These are phyloP conservation scores for Flaveria floridana DNA, from an alignment of 140 eudicot species.

Conservation along the genomic window DNA sequence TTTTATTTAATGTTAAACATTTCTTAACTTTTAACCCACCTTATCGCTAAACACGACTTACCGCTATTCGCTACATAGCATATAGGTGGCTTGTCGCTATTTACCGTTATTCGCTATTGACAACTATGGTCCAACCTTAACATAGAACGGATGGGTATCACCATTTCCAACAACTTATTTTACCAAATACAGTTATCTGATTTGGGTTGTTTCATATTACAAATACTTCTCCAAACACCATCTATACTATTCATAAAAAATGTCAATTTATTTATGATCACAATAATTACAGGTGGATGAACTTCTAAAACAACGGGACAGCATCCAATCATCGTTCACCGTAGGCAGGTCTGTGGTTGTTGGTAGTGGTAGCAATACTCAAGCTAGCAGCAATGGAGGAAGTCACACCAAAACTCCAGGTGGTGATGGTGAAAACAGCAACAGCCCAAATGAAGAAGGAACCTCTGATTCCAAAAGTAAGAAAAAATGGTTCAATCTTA, in stretches of 20 bases:
- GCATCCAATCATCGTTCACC: conserved; percentile 77
- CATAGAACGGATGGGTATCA: too few relatives aligned
- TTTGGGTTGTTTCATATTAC: too few relatives aligned
- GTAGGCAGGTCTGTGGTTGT: conserved; percentile 47
- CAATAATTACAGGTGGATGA: conserved; percentile 73
- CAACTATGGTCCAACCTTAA: too few relatives aligned
- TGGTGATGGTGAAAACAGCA: conserved; percentile 54
- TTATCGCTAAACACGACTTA: too few relatives aligned
- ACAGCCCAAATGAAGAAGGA: conserved; percentile 75
- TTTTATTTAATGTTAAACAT: too few relatives aligned
- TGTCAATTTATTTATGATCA: background rate
- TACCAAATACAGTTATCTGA: too few relatives aligned
- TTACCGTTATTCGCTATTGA: too few relatives aligned
- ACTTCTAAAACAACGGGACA: conserved; percentile 85
- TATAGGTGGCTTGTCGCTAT: too few relatives aligned
- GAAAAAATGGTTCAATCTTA: conserved; percentile 87
- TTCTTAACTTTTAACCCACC: too few relatives aligned
- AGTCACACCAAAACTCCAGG: conserved; percentile 49
- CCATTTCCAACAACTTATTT: too few relatives aligned
- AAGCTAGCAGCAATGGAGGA: conserved; percentile 47
- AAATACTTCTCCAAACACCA: background rate
- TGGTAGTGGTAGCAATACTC: conserved; percentile 44
- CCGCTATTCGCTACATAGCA: too few relatives aligned
- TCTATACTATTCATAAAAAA: too few relatives aligned
- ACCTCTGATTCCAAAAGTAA: conserved; percentile 65